These are phyloP conservation scores for Dryadomyces quercivorus DNA, from an alignment of 2,329 filamentous ascomycete genomes.

Conservation along the genomic window DNA sequence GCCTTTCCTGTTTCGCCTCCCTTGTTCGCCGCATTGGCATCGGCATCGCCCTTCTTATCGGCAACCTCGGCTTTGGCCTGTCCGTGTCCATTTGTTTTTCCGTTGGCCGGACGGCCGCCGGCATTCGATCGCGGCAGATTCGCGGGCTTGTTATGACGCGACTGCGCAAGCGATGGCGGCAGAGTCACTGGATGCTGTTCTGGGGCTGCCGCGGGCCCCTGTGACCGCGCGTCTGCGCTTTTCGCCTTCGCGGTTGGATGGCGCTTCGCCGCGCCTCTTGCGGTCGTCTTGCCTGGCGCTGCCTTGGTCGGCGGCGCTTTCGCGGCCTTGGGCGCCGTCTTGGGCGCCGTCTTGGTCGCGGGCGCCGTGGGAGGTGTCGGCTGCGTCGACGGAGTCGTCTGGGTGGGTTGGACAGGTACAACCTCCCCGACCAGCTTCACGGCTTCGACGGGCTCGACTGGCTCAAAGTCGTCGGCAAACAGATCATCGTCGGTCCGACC, in stretches of 20 bases:
- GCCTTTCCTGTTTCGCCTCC: too few relatives aligned
- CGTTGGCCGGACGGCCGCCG: not conserved
- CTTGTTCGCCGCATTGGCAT: too few relatives aligned
- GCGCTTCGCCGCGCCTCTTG: not conserved
- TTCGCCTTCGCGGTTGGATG: not conserved
- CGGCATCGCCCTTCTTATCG: not conserved
- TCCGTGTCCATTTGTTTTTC: not conserved
- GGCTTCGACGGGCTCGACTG: constrained; percentile 22
- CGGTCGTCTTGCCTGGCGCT: not conserved
- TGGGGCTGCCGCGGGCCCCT: not conserved
- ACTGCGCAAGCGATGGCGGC: constrained; percentile 11
- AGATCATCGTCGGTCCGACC: constrained; percentile 50
- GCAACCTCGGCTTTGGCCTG: not conserved
- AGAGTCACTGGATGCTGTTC: not conserved
- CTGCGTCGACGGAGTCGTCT: not conserved
- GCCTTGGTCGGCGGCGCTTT: not conserved
- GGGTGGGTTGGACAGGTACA: not conserved
- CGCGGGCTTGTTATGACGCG: constrained; percentile 10
- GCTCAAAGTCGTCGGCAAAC: constrained; percentile 51
- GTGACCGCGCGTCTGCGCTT: not conserved
- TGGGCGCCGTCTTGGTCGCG: not conserved
- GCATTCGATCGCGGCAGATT: not conserved
- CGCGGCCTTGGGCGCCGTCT: not conserved
- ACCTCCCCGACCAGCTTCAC: not conserved
- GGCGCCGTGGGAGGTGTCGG: not conserved